Base-by-base conservation (phyloP, 2,329 filamentous ascomycete species). In the Cladosporium sp. region DNA sequence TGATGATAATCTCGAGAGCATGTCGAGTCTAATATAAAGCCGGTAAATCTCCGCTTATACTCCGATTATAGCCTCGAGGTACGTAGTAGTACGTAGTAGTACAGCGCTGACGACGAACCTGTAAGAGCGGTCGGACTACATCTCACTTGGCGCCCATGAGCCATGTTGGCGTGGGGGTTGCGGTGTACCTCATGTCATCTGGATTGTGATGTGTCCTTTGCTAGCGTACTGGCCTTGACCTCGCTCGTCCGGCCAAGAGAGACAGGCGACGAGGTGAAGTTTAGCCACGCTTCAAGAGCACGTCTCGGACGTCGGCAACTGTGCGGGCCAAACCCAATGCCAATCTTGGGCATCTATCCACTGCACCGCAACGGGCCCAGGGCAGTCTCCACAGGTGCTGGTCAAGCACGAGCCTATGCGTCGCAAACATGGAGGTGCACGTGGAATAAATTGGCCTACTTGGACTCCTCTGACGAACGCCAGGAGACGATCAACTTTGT, bases 401-500 rank as follows among this genome's bases (percentile, higher is more conserved):
- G 35, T 18, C 26, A 49, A 53, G 59, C 59, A 62, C 46, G 31
- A 37, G 29, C 59, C 59, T 28, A 31, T 21, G 14, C 29, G 60
- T 40, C 60, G 35, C 50, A 63, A 56, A 63, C 61, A 63, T 63
- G 61, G 61, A 63, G 61, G 49, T 37, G 61, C 61, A 63, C 61
- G 61, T 63, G 61, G 61, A 31, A 44, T 63, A 44, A n/a, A 63
- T 63, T 55, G 28, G 53, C 21, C 31, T 33, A n/a, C 49, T 29
- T 37, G 56, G 21, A 46, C 55, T 26, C 16, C 33, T 46, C 61
- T 63, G 61, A 44, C 33, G 50, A 46, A 55, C 14, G 33, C 55
- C n/a, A 57, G 55, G 49, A 29, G 52, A 12, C 52, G 52, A 26
- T 40, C 26, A 26, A n/a, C 37, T n/a, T 37, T n/a, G 44, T 35